phyloP scores from a whole-genome alignment of 148 eudicot genomes.

The Heliamphora exappendiculata region DNA sequence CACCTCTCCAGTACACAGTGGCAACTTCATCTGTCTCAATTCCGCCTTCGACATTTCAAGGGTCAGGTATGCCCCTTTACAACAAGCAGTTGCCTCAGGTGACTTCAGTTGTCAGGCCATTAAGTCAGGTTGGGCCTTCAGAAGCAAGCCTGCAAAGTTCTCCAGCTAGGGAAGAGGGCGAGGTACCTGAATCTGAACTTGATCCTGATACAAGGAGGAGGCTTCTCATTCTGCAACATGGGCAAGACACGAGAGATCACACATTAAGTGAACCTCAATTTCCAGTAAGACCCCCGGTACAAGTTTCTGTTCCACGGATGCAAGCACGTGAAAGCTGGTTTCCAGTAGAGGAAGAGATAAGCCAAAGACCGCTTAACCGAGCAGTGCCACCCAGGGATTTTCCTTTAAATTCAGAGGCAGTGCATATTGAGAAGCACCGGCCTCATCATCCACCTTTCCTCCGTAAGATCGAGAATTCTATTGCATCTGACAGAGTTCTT shows the following conservation, averaged over 20 bases:
- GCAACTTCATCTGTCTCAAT: slow-evolving; percentile 44
- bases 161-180: slow-evolving; percentile 97
- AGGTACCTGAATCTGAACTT: slow-evolving; percentile 93
- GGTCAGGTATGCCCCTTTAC: slow-evolving; percentile 37
- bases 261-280: slow-evolving; percentile 49
- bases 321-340: slow-evolving; percentile 80
- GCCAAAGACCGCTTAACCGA: slow-evolving; percentile 40
- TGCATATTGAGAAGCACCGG: slow-evolving; percentile 54
- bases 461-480: slow-evolving; percentile 46
- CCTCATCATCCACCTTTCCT: slow-evolving; percentile 51
- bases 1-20: slow-evolving; percentile 36
- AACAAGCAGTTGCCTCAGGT: slow-evolving; percentile 43
- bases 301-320: slow-evolving; percentile 44
- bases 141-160: slow-evolving; percentile 72
- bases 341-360: slow-evolving; percentile 68
- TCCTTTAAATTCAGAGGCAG: slow-evolving; percentile 40
- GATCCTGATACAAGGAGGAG: slow-evolving; percentile 97
- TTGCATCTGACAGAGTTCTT: slow-evolving; percentile 43
- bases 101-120: slow-evolving; percentile 41
- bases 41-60: slow-evolving; percentile 45
- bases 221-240: slow-evolving; percentile 95
- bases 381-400: slow-evolving; percentile 52
- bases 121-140: slow-evolving; percentile 44
- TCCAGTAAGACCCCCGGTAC: slow-evolving; percentile 52
- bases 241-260: slow-evolving; percentile 66